Evolutionary conservation across 2,329 filamentous ascomycete genomes (phyloP), one percentile per base, ranked within the genome.

Genomic region (Exutisphaerella laricina): DNA sequence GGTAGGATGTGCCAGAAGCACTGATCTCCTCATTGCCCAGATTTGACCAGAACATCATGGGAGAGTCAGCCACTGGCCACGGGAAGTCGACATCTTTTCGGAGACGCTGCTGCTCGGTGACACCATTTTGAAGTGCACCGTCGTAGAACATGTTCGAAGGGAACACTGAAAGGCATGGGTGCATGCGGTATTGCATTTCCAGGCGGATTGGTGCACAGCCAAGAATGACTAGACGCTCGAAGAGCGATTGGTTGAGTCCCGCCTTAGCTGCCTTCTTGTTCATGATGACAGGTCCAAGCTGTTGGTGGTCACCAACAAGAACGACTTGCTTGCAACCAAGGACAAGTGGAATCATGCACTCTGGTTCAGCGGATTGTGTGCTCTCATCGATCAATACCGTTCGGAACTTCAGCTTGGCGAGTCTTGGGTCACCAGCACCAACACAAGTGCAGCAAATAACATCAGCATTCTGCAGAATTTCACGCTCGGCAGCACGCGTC

Each of bases 21-120:
- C 90, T 96, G 38, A 98, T 98, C 66, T 98, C 92, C 66, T 98
- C 92, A 47, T 94, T 94, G 47, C 92, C 92, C 42, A 96, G 73
- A 63, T 98, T 98, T 18, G 88, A 94, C 92, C 92, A 98, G 71
- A 98, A 98, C 92, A 97, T 97, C 92, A 98, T 98, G 3, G 92
- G 92, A 56, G 82, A 88, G 63, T 97, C 90, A 14, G 75, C 79
- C 21, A 95, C 87, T 2, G 92, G 92, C 92, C 92, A 98, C 9
- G 92, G 92, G 65, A 98, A 98, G 66, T 98, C 92, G 20, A 98
- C 88, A 58, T 98, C 90, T 53, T 84, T 84, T 50, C 90, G 84
- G 51, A 97, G 76, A 48, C 92, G 84, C 60, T 94, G 84, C 55
- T 87, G 82, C 63, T 85, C 85, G 1, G 89, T 94, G 34, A 98